Percentiles rank a stretch among this genome's conserved stretches.
phyloP scores from a whole-genome alignment of 1,284 basidiomycete species.

The Rhodotorula glutinis region DNA sequence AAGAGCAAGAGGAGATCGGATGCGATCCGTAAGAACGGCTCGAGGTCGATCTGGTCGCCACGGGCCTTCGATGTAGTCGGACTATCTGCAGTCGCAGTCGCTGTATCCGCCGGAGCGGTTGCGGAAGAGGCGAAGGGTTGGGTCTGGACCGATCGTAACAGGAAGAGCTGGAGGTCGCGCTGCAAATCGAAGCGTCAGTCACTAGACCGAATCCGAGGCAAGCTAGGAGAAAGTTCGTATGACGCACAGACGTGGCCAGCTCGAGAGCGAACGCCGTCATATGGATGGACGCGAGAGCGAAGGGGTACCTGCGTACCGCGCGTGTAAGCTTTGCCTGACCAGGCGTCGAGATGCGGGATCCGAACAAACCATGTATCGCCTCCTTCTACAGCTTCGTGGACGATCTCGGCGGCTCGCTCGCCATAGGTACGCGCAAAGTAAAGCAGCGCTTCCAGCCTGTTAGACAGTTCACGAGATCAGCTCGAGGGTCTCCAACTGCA shows the following conservation, averaged over 20 bases:
- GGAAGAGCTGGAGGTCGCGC: slow-evolving; percentile 38
- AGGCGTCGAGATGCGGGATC: background rate
- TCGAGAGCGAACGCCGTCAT: slow-evolving; percentile 36
- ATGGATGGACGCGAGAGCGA: slow-evolving; percentile 36
- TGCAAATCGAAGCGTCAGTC: background rate
- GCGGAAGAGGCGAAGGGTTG: background rate
- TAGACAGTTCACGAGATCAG: no score
- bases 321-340: no score
- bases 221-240: background rate
- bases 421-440: slow-evolving; percentile 28
- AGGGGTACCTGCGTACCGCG: slow-evolving; percentile 39
- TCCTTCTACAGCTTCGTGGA: slow-evolving; percentile 29
- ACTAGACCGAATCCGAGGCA: background rate
- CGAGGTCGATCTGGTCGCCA: slow-evolving; percentile 4
- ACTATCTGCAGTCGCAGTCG: background rate
- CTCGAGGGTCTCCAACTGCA: no score
- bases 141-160: slow-evolving; percentile 26
- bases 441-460: slow-evolving; percentile 23
- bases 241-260: slow-evolving; percentile 12
- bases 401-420: slow-evolving; percentile 24
- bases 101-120: background rate
- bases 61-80: background rate
- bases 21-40: slow-evolving; percentile 20
- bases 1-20: slow-evolving; percentile 33
- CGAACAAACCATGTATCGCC: slow-evolving; percentile 26